Conservation (phyloP, 176 grass and related monocot species). For the Zoysia pacifica region DNA sequence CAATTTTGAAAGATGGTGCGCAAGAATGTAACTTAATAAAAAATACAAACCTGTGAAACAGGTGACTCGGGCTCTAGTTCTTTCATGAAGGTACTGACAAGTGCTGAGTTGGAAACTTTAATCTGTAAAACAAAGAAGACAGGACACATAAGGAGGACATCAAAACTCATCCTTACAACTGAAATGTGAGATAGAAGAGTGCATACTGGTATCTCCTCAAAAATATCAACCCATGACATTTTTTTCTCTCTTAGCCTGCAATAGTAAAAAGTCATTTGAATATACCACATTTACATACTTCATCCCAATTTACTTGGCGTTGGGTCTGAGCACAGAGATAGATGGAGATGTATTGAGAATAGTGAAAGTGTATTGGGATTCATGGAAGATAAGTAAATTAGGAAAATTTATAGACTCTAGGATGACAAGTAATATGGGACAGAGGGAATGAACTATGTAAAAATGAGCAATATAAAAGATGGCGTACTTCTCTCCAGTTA, state of each 20-base stretch:
- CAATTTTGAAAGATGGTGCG: background rate
- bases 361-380: too few relatives aligned
- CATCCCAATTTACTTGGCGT: too few relatives aligned
- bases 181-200: background rate
- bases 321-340: too few relatives aligned
- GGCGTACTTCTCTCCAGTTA: slow-evolving; percentile 89
- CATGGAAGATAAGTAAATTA: too few relatives aligned
- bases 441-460: background rate
- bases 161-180: background rate
- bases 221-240: slow-evolving; percentile 95
- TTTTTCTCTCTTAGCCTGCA: slow-evolving; percentile 97
- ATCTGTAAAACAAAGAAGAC: slow-evolving; percentile 57
- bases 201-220: slow-evolving; percentile 94
- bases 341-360: too few relatives aligned
- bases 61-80: slow-evolving; percentile 92
- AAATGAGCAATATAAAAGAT: slow-evolving; percentile 23
- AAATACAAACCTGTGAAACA: slow-evolving; percentile 68
- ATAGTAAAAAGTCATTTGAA: slow-evolving; percentile 22
- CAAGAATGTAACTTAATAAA: background rate
- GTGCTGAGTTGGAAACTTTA: slow-evolving; percentile 97
- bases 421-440: too few relatives aligned
- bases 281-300: background rate
- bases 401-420: too few relatives aligned
- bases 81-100: slow-evolving; percentile 97
- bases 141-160: slow-evolving; percentile 7